Evolutionary conservation across 805 yeast species (phyloP), one percentile per base, ranked within the genome.

Genomic region (Kodamaea kakaduensis): DNA sequence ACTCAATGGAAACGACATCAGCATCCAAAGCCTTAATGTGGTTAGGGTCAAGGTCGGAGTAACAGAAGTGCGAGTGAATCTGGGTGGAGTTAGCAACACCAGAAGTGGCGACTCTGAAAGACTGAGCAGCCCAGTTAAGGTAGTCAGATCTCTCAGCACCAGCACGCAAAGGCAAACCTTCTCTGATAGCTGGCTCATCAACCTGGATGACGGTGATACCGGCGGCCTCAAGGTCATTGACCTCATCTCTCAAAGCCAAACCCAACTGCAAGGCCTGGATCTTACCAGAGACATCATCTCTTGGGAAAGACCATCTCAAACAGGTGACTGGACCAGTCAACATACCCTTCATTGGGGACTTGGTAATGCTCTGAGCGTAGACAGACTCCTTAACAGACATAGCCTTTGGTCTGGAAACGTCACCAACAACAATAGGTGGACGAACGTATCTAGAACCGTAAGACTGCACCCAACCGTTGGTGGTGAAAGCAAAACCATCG

Each of bases 291-390:
- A 90, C 84, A 61, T 93, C 98, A 66, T 89, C 90, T 84, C 98
- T 87, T 77, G 98, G 98, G 97, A 93, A 93, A 56, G 98, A 93
- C 98, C 98, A 93, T 81, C 98, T 86, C 69, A 93, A 83, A 73
- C 95, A 87, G 64, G 98, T 93, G 59, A 93, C 93, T 67, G 98
- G 98, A 73, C 98, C 98, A 64, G 98, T 89, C 67, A 93, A 83
- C 98, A 93, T 93, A 86, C 98, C 98, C 81, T 93, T 93, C 80
- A 93, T 85, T 64, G 97, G 96, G 77, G 84, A 85, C 58, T 78
- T 70, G 60, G 97, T 88, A 65, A 93, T 71, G 47, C 96, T 84
- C 78, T 93, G 98, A 57, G 98, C 98, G 73, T 87, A 93, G 61
- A 93, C 96, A 46, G 97, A 89, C 78, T 93, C 98, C 78, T 88